Evolutionary conservation across 805 yeast species (phyloP).

Genomic region (Alloascoidea africana): DNA sequence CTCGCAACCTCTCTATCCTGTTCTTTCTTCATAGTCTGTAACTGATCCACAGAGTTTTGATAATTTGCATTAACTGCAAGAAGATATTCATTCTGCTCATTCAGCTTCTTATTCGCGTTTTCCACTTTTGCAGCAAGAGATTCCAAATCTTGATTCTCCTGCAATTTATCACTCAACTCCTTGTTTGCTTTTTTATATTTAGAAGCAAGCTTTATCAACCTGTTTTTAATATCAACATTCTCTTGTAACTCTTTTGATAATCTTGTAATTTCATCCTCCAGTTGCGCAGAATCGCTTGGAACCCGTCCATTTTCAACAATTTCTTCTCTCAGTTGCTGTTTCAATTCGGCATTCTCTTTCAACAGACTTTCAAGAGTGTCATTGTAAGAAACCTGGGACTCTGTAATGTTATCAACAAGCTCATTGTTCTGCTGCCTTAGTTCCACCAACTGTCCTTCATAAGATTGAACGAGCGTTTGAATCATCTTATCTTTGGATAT

Average conservation of each 20-base stretch:
- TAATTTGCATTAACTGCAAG: background rate
- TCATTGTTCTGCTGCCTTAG: background rate
- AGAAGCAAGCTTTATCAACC: background rate
- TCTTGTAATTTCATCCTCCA: background rate
- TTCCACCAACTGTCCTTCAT: background rate
- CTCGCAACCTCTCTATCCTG: background rate
- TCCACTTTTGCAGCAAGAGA: background rate
- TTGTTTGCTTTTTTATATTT: background rate
- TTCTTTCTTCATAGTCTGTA: background rate
- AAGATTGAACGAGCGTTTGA: constrained; percentile 6
- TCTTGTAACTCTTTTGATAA: background rate
- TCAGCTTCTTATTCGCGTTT: background rate
- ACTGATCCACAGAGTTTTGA: background rate
- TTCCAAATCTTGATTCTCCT: background rate
- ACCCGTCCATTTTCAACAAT: background rate
- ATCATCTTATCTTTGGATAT: constrained; percentile 11
- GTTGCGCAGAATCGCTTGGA: background rate
- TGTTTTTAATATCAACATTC: background rate
- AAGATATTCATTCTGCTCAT: constrained; percentile 1
- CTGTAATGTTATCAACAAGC: background rate
- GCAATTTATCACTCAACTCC: background rate
- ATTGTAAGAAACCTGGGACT: background rate
- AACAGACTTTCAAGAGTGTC: background rate
- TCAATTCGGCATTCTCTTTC: background rate
- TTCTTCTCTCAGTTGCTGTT: background rate